Conservation (phyloP, 176 grass and related monocot genomes). For the Rhynchospora breviuscula region DNA sequence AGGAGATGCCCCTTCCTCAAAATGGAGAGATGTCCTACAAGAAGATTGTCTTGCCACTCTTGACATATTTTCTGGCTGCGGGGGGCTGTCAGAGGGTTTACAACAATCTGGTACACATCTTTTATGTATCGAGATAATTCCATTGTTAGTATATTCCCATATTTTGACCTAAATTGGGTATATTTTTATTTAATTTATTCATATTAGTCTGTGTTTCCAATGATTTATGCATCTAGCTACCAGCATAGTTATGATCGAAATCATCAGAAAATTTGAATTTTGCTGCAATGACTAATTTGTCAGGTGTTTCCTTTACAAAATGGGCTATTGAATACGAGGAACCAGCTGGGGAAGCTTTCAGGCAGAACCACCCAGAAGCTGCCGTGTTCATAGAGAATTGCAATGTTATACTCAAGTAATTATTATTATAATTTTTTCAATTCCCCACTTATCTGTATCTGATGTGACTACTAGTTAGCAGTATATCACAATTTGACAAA, state of each 20-base stretch:
- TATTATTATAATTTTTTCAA: neutral
- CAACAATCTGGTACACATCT: slow-evolving; percentile 44
- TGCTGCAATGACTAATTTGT: neutral
- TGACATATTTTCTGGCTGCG: slow-evolving; percentile 74
- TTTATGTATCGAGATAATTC: neutral
- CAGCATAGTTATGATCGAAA: neutral
- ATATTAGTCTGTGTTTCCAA: too few species aligned
- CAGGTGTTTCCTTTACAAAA: slow-evolving; percentile 57
- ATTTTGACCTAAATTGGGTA: neutral
- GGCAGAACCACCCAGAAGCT: slow-evolving; percentile 62
- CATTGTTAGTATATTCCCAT: neutral
- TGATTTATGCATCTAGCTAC: too few species aligned
- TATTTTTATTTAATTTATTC: too few species aligned
- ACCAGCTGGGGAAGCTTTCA: slow-evolving; percentile 70
- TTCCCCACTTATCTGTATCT: neutral
- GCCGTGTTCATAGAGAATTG: slow-evolving; percentile 70
- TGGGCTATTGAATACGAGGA: slow-evolving; percentile 82
- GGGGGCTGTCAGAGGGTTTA: slow-evolving; percentile 68
- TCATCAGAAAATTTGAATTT: neutral
- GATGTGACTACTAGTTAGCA: neutral
- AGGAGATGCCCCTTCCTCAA: slow-evolving; percentile 10
- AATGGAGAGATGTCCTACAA: slow-evolving; percentile 30
- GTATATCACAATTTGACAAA: neutral
- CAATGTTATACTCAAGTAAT: slow-evolving; percentile 67
- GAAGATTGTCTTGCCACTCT: slow-evolving; percentile 50